phyloP scores from a whole-genome alignment of 768 basidiomycete species.

The Phanerodontia chrysosporium region DNA sequence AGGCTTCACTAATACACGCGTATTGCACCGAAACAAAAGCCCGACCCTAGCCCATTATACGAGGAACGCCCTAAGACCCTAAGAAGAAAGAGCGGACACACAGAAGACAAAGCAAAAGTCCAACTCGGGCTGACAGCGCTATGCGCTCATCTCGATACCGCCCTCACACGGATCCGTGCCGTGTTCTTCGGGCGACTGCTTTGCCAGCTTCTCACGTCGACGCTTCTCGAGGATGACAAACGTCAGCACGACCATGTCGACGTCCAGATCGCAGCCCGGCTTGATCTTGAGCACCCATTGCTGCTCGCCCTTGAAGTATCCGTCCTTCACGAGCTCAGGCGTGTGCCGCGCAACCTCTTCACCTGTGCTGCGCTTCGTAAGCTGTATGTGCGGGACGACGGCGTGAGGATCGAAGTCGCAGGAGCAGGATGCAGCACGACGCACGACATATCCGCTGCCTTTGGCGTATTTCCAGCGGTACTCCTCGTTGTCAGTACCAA shows the following conservation, averaged over 20 bases:
- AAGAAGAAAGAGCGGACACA: not conserved
- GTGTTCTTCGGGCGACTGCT: constrained; percentile 17
- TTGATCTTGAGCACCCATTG: constrained; percentile 44
- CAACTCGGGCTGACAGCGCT: not conserved
- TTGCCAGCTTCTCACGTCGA: constrained; percentile 34
- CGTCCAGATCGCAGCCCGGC: constrained; percentile 38
- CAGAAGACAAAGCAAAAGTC: not conserved
- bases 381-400: constrained; percentile 25
- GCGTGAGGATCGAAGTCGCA: not conserved
- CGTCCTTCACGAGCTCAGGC: constrained; percentile 33
- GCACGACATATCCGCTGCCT: constrained; percentile 38
- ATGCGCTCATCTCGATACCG: constrained; percentile 14
- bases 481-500: constrained; percentile 45
- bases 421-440: constrained; percentile 14
- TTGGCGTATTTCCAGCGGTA: constrained; percentile 46
- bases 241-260: constrained; percentile 50
- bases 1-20: not conserved
- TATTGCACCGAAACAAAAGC: not conserved
- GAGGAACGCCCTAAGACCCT: not conserved
- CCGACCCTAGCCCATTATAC: not conserved
- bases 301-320: constrained; percentile 44
- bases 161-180: constrained; percentile 23
- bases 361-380: constrained; percentile 34
- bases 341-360: constrained; percentile 41
- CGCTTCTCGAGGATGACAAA: constrained; percentile 56